Evolutionary conservation across 805 yeast genomes (phyloP), one percentile per base, ranked within the genome.

Genomic region (Yarrowia osloensis): DNA sequence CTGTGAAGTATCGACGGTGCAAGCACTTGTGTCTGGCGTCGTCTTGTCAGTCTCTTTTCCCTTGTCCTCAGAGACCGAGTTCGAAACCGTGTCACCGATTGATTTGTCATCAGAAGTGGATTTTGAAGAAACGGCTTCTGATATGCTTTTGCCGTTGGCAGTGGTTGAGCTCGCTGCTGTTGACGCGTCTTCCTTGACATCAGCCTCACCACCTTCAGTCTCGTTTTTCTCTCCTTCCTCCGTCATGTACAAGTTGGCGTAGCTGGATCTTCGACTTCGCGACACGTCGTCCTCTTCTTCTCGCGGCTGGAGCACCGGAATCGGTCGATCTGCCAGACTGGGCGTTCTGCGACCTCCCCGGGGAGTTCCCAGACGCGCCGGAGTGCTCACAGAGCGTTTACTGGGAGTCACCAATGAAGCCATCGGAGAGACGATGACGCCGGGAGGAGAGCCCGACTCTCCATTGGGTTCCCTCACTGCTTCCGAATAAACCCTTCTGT

Each of bases 231-330:
- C 26, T 9, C 8, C 29, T n/a, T n/a, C 28, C 15, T 33, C 42
- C 39, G 15, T 28, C 3, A 17, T 37, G 17, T 61, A 44, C 33
- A 61, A 21, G 15, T 31, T 28, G 4, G 66, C 54, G 8, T 44
- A 61, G 2, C 44, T 31, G 4, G 54, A 44, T 12, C 66, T 19
- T 7, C 66, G 3, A 15, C 66, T 44, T 2, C 54, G 4, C 3
- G 44, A 19, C 19, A 19, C 40, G 19, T 33, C 54, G 13, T 44
- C 52, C 24, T 61, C 66, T 15, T 61, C 54, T 5, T 61, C 54
- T 9, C n/a, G 29, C 1, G 66, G 66, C 40, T 31, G 44, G 7
- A 61, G 54, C 12, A 61, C 54, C n/a, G 66, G 66, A 26, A 61
- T 44, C 3, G 66, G 66, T 13, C 54, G 15, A 22, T 61, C 66